Conservation (phyloP, 2,329 filamentous ascomycete species). For the Akanthomyces dipterigenus region DNA sequence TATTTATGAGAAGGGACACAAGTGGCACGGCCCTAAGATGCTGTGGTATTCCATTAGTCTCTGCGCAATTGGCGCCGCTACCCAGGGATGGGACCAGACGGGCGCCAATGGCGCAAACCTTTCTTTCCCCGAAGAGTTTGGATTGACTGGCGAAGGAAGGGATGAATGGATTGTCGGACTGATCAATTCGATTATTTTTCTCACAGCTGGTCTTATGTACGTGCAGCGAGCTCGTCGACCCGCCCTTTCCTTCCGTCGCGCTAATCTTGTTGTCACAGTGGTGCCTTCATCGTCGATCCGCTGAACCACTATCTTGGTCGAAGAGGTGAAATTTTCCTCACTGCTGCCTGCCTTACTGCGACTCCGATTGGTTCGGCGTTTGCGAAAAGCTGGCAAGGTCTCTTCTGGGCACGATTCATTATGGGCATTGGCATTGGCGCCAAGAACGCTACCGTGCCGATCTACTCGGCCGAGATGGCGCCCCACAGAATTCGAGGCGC, state of each 20-base stretch:
- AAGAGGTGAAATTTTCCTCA: slow-evolving; percentile 60
- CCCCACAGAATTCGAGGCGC: slow-evolving; percentile 62
- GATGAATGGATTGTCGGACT: slow-evolving; percentile 37
- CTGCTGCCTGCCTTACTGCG: slow-evolving; percentile 41
- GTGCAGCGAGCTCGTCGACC: background rate
- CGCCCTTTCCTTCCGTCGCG: background rate
- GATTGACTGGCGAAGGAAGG: slow-evolving; percentile 29
- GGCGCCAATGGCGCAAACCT: slow-evolving; percentile 56
- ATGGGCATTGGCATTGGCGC: slow-evolving; percentile 63
- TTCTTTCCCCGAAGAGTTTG: slow-evolving; percentile 44
- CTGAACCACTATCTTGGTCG: slow-evolving; percentile 59
- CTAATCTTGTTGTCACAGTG: slow-evolving; percentile 14
- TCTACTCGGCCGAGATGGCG: slow-evolving; percentile 67
- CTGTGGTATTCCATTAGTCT: slow-evolving; percentile 40
- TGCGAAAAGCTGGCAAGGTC: slow-evolving; percentile 57
- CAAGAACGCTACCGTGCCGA: slow-evolving; percentile 58
- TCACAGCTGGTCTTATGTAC: slow-evolving; percentile 52
- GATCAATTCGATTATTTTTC: slow-evolving; percentile 27
- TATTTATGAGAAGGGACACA: slow-evolving; percentile 46
- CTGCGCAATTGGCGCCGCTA: slow-evolving; percentile 50
- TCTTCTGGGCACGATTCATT: slow-evolving; percentile 58
- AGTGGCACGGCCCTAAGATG: slow-evolving; percentile 46
- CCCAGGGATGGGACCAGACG: slow-evolving; percentile 59
- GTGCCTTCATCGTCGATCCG: slow-evolving; percentile 32
- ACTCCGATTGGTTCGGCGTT: slow-evolving; percentile 51